A percentile compares a stretch with the other conserved stretches of the same genome.
phyloP scores from a whole-genome alignment of 177 flowering plant genomes.

The Telopea speciosissima region DNA sequence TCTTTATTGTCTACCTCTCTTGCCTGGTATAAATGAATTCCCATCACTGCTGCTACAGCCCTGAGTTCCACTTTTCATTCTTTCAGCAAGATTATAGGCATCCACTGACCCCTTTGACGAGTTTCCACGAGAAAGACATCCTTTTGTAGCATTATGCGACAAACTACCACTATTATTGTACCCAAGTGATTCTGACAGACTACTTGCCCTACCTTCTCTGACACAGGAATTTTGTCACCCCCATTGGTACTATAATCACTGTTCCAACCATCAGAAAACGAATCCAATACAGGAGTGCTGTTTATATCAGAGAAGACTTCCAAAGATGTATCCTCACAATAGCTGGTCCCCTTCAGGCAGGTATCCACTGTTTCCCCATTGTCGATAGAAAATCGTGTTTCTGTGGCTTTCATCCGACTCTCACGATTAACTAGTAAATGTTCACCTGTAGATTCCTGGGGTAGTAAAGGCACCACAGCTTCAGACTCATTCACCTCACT shows the following conservation, averaged over 20 bases:
- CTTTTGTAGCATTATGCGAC: constrained; percentile 9
- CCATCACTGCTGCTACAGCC: constrained; percentile 17
- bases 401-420: constrained; percentile 7
- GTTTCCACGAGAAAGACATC: constrained; percentile 9
- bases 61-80: constrained; percentile 13
- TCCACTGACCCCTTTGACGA: constrained; percentile 13
- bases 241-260: constrained; percentile 25
- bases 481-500: constrained; percentile 17
- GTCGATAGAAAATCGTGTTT: constrained; percentile 2
- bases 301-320: constrained; percentile 15
- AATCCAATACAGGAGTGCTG: constrained; percentile 18
- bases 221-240: constrained; percentile 6
- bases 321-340: constrained; percentile 15
- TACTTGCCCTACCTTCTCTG: constrained; percentile 8
- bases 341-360: constrained; percentile 9
- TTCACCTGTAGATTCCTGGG: constrained; percentile 11
- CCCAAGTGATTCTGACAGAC: constrained; percentile 12
- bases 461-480: constrained; percentile 13
- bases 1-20: constrained; percentile 27
- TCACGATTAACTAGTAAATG: constrained; percentile 5
- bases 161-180: not conserved
- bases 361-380: constrained; percentile 12
- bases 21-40: constrained; percentile 17
- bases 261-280: constrained; percentile 26
- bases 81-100: constrained; percentile 12